A percentile compares a stretch with the other conserved stretches of the same genome.
phyloP scores from a whole-genome alignment of 176 grass and related monocot species.

The Aegilops tauschii region DNA sequence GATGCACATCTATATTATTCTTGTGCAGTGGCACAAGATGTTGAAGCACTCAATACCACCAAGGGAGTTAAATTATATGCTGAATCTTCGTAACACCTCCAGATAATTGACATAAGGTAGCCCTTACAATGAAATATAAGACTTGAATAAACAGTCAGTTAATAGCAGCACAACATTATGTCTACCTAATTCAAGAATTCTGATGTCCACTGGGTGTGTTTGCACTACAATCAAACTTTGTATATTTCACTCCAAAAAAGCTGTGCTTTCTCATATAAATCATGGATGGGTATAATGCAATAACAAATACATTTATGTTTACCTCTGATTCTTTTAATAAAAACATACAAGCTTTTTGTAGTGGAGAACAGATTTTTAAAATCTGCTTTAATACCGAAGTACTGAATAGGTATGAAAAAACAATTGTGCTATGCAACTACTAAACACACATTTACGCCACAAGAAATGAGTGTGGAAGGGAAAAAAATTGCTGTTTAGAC shows the following conservation, averaged over 20 bases:
- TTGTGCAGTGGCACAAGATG: neutral
- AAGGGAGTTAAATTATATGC: neutral
- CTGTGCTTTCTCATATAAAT: neutral
- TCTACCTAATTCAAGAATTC: neutral
- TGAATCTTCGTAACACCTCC: neutral
- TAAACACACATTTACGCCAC: neutral
- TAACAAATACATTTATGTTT: neutral
- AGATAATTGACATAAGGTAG: neutral
- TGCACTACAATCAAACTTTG: neutral
- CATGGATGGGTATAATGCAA: neutral
- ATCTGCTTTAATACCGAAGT: neutral
- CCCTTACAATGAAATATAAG: neutral
- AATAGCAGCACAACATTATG: conserved; percentile 8
- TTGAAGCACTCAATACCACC: neutral
- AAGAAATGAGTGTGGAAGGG: neutral
- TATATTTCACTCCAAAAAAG: neutral
- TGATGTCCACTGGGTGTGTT: neutral
- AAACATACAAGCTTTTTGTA: neutral
- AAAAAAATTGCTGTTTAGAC: neutral
- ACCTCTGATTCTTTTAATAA: neutral
- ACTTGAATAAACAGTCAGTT: neutral
- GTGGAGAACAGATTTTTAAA: neutral
- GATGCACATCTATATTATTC: conserved; percentile 15
- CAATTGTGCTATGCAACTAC: neutral
- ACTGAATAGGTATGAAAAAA: no score